Base-by-base conservation (phyloP, 2,329 filamentous ascomycete species). In the Ambrosiella cleistominuta region DNA sequence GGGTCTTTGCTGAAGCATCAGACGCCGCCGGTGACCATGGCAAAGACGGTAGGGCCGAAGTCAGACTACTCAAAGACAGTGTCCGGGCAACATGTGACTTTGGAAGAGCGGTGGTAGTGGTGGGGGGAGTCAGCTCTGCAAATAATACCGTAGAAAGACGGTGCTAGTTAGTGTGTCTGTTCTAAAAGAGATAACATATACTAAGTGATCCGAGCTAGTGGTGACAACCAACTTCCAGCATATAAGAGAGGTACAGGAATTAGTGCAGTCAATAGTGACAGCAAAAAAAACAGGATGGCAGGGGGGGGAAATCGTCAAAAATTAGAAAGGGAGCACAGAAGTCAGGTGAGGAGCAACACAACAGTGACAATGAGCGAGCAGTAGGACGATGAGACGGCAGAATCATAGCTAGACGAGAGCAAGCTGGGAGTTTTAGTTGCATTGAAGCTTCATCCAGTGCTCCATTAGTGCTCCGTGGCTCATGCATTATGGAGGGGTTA, bases 21-120 rank as follows among this genome's bases (percentile, higher is more conserved):
- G 57, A 60, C 57, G 78, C 73, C 47, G 79, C 72, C 44, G 83
- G 79, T 15, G 80, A 82, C 83, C 84, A 88, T 60, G 83, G 82
- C 70, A 88, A 79, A 38, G 86, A 76, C 40, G 86, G 84, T 55
- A 93, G 75, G 51, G 78, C 81, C 58, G 79, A 83, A 44, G 86
- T 83, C 57, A 93, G 78, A 63, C 85, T 88, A 69, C 83, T 81
- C 42, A 81, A 74, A 49, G 81, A 82, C 54, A 82, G 71, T 54
- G 78, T 76, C 67, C 79, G 81, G 42, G 52, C 52, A 57, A 56
- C 54, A 55, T 60, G 59, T 17, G 49, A 57, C 54, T 62, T 62
- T 42, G 50, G 38, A 13, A 49, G n/a, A 12, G 61, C 61, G 60
- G 47, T 44, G 38, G 38, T 35, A 38, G 45, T 50, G 35, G 54